Evolutionary conservation across 495 filamentous ascomycete species (phyloP).

Genomic region (Neurospora sp.): DNA sequence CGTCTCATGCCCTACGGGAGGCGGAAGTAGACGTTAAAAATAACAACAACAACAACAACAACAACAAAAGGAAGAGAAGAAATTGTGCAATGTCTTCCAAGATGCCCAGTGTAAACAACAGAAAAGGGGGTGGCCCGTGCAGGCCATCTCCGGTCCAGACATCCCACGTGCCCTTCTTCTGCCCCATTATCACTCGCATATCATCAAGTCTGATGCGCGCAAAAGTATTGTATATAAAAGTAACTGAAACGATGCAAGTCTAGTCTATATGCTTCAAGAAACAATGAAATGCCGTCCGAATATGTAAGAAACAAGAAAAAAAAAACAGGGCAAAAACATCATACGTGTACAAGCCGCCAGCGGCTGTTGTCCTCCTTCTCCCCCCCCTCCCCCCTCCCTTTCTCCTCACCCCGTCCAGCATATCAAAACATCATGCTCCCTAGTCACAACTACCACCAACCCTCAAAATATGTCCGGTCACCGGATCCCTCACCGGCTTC

Average conservation of each 20-base stretch:
- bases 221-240: neutral
- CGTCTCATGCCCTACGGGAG: too few species aligned
- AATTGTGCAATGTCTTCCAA: too few species aligned
- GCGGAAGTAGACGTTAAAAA: too few species aligned
- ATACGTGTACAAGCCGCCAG: neutral
- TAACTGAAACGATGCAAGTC: neutral
- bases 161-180: too few species aligned
- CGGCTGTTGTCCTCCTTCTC: neutral
- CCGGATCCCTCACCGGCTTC: slow-evolving; percentile 9
- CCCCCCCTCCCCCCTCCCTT: too few species aligned
- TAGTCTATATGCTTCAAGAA: neutral
- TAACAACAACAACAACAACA: too few species aligned
- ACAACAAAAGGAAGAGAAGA: too few species aligned
- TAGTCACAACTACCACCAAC: slow-evolving; percentile 15
- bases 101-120: neutral
- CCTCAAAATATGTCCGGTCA: slow-evolving; percentile 7
- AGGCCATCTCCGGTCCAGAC: neutral
- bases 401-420: neutral
- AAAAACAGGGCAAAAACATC: neutral
- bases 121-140: neutral
- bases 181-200: neutral
- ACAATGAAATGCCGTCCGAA: neutral
- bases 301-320: neutral
- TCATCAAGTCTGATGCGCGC: neutral
- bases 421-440: neutral